Evolutionary conservation across 257 asterid species (phyloP).

Genomic region (Jasminum sambac): DNA sequence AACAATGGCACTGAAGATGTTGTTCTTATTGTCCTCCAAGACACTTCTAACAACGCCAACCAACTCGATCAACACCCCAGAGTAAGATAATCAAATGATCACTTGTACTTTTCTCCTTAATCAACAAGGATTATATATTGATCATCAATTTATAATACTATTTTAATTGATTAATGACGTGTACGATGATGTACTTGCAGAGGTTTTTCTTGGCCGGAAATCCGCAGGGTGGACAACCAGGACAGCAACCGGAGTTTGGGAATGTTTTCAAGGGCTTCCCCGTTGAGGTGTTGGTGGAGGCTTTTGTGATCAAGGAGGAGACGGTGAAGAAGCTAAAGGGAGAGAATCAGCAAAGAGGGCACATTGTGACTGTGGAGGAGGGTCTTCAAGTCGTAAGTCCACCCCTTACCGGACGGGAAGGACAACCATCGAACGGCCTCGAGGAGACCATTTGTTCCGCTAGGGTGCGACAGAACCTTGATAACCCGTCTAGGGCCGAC

Average conservation of each 20-base stretch:
- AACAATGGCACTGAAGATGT: constrained; percentile 56
- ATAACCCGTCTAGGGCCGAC: constrained; percentile 55
- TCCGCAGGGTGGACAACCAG: constrained; percentile 27
- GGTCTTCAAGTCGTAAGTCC: constrained; percentile 56
- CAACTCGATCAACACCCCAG: constrained; percentile 61
- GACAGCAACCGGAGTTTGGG: constrained; percentile 25
- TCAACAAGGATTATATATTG: no score
- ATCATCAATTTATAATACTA: no score
- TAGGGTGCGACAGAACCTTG: constrained; percentile 43
- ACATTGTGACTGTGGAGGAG: constrained; percentile 30
- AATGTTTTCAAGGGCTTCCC: constrained; percentile 45
- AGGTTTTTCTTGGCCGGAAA: constrained; percentile 66
- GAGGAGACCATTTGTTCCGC: constrained; percentile 73
- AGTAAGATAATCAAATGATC: constrained; percentile 30
- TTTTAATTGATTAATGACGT: no score
- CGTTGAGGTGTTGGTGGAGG: constrained; percentile 28
- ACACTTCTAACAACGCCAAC: constrained; percentile 45
- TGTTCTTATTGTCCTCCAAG: constrained; percentile 39
- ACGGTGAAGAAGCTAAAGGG: constrained; percentile 45
- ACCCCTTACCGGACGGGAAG: constrained; percentile 28
- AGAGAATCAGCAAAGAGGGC: constrained; percentile 45
- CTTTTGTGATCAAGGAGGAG: constrained; percentile 38
- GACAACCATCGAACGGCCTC: constrained; percentile 41
- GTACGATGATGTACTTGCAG: constrained; percentile 27
- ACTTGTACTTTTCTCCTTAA: no score